Evolutionary conservation across 108 stramenopile species (phyloP).

Genomic region (Cyclotella sp.): DNA sequence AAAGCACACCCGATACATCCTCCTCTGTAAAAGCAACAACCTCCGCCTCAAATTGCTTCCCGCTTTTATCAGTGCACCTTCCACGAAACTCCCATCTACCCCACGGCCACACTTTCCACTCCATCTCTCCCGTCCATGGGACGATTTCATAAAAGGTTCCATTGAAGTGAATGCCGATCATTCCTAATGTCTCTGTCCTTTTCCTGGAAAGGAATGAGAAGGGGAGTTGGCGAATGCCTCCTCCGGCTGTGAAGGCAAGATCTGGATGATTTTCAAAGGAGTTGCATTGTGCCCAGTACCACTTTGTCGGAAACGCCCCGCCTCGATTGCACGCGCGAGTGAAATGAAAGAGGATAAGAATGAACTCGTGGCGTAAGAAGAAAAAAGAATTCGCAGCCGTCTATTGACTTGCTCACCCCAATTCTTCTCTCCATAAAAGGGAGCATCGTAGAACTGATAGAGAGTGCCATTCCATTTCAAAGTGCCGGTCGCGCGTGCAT

Average conservation of each 20-base stretch:
- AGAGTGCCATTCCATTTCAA: conserved; percentile 72
- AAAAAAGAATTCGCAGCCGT: conserved; percentile 4
- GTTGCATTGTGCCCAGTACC: conserved; percentile 94
- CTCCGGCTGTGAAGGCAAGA: conserved; percentile 82
- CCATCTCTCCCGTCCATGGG: conserved; percentile 87
- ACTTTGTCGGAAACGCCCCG: conserved; percentile 79
- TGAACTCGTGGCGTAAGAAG: not conserved
- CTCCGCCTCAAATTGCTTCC: conserved; percentile 74
- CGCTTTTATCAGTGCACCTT: conserved; percentile 53
- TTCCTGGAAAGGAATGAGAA: conserved; percentile 61
- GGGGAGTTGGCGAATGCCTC: conserved; percentile 77
- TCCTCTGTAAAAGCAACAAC: conserved; percentile 62
- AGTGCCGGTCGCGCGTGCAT: conserved; percentile 75
- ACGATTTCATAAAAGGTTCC: conserved; percentile 84
- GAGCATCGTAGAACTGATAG: conserved; percentile 76
- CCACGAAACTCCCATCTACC: conserved; percentile 72
- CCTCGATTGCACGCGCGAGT: conserved; percentile 12
- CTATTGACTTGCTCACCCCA: conserved; percentile 56
- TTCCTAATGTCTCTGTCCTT: conserved; percentile 69
- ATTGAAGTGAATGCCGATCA: conserved; percentile 77
- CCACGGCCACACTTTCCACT: conserved; percentile 82
- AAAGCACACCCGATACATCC: conserved; percentile 61
- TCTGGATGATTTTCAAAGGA: conserved; percentile 70
- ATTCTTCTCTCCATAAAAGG: conserved; percentile 93
- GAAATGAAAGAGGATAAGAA: not conserved